Percentiles rank a stretch among this genome's conserved stretches.
Conservation (phyloP, 768 basidiomycete species). For the Chiua virens region DNA sequence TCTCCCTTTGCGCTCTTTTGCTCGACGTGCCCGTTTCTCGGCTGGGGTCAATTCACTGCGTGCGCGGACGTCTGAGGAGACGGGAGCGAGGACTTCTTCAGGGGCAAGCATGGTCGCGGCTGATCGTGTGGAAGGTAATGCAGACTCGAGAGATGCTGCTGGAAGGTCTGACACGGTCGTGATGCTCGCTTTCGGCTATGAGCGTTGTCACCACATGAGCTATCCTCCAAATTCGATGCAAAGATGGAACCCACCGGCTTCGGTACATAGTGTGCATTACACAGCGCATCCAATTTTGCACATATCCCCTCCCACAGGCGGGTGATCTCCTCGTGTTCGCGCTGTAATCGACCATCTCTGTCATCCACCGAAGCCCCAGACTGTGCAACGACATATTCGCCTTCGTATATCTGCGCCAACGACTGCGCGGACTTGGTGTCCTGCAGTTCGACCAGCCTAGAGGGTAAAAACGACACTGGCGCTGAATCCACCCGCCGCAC, state of each 20-base stretch:
- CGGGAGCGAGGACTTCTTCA: constrained; percentile 80
- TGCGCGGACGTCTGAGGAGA: constrained; percentile 52
- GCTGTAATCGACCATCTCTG: constrained; percentile 82
- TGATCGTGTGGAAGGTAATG: constrained; percentile 81
- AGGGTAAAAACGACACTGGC: constrained; percentile 89
- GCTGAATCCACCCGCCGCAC: constrained; percentile 70
- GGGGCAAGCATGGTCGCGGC: constrained; percentile 84
- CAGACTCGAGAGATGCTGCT: constrained; percentile 83
- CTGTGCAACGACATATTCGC: constrained; percentile 77
- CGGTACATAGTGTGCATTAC: constrained; percentile 93
- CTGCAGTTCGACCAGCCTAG: constrained; percentile 83
- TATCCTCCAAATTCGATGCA: neutral
- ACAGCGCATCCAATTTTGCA: constrained; percentile 87
- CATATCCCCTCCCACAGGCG: constrained; percentile 83
- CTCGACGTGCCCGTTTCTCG: constrained; percentile 73
- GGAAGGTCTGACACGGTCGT: constrained; percentile 81
- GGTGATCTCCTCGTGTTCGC: constrained; percentile 88
- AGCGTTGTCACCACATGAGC: neutral
- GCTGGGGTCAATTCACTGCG: constrained; percentile 81
- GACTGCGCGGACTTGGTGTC: constrained; percentile 87
- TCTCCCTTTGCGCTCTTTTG: constrained; percentile 67
- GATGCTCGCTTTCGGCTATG: constrained; percentile 85
- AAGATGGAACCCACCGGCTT: constrained; percentile 65
- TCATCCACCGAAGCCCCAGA: constrained; percentile 60
- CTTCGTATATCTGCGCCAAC: constrained; percentile 94